Conservation (phyloP, 805 yeast genomes). For the Lachancea lanzarotensis region DNA sequence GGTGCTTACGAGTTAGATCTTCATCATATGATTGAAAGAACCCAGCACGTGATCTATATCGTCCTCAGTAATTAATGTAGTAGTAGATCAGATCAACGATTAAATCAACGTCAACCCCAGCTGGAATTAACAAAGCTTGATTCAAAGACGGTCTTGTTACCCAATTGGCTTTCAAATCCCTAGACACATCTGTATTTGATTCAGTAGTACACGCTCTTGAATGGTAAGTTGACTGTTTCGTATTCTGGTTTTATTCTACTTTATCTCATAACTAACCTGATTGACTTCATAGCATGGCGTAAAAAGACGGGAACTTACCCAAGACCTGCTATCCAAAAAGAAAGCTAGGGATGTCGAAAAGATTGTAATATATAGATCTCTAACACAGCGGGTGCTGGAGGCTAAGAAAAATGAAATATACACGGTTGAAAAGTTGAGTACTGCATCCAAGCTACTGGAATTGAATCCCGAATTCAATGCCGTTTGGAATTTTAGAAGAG, state of each 20-base stretch:
- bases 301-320: slow-evolving; percentile 50
- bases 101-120: too few relatives aligned
- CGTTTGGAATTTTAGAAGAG: slow-evolving; percentile 84
- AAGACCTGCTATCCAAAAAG: slow-evolving; percentile 49
- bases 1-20: too few relatives aligned
- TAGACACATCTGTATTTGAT: too few relatives aligned
- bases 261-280: background rate
- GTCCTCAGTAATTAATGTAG: too few relatives aligned
- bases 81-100: too few relatives aligned
- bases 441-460: slow-evolving; percentile 52
- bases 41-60: too few relatives aligned
- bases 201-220: background rate
- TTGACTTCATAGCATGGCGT: slow-evolving; percentile 56
- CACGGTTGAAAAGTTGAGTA: slow-evolving; percentile 38
- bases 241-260: background rate
- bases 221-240: slow-evolving; percentile 1
- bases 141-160: too few relatives aligned
- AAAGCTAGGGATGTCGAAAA: slow-evolving; percentile 52
- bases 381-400: slow-evolving; percentile 41
- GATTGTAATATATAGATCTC: slow-evolving; percentile 47
- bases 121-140: too few relatives aligned
- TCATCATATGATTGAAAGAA: too few relatives aligned
- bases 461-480: slow-evolving; percentile 85
- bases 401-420: slow-evolving; percentile 29
- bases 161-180: too few relatives aligned